phyloP scores from a whole-genome alignment of 495 filamentous ascomycete species.

The Immersiella caudata region DNA sequence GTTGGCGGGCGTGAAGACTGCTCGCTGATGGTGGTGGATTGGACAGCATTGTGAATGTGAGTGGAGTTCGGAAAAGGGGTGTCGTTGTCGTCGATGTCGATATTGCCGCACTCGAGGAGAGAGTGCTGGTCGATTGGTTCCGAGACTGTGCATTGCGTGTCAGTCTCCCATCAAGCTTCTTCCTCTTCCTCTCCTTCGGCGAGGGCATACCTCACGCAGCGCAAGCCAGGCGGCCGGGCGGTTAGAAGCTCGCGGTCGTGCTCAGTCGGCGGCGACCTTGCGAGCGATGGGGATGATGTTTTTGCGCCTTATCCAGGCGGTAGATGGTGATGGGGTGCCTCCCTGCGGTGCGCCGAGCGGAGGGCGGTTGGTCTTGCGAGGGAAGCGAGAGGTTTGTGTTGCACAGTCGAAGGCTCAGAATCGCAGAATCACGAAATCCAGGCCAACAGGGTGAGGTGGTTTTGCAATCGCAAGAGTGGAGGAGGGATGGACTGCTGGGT shows the following conservation, averaged over 20 bases:
- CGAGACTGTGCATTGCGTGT: constrained; percentile 51
- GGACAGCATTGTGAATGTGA: constrained; percentile 75
- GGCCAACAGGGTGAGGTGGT: not conserved
- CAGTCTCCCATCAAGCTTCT: constrained; percentile 3
- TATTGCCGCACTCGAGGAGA: constrained; percentile 38
- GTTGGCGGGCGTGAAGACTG: constrained; percentile 68
- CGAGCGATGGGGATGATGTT: constrained; percentile 7
- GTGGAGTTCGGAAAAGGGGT: constrained; percentile 58
- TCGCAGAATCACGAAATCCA: constrained; percentile 4
- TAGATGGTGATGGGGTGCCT: constrained; percentile 5
- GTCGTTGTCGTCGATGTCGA: constrained; percentile 48
- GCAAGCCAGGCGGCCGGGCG: constrained; percentile 72
- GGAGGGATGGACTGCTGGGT: constrained; percentile 9
- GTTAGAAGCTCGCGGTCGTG: constrained; percentile 38
- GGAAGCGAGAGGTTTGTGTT: not conserved
- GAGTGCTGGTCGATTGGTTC: constrained; percentile 51
- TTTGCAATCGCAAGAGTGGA: constrained; percentile 8
- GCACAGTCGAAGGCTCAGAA: constrained; percentile 14
- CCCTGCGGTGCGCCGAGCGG: not conserved
- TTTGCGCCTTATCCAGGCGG: constrained; percentile 25
- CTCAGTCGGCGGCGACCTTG: constrained; percentile 43
- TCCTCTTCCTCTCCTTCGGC: constrained; percentile 13
- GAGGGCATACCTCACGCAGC: constrained; percentile 67
- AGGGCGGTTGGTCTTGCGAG: not conserved
- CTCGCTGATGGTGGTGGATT: constrained; percentile 55